Conservation (phyloP, 495 filamentous ascomycete genomes). For the Neurospora sp. region DNA sequence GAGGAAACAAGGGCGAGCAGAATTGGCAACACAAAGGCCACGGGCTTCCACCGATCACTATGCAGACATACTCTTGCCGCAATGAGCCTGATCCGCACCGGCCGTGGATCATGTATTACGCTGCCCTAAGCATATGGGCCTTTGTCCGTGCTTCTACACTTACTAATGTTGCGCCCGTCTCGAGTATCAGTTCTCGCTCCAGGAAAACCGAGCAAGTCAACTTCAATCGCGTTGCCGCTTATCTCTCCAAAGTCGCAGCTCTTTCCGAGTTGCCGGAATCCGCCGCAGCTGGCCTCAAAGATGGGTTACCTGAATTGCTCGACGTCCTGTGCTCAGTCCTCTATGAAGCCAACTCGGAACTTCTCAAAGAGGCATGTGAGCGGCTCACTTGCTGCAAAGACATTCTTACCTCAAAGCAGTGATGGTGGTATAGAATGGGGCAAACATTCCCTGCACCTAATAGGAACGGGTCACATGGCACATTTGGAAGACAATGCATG, state of each 20-base stretch:
- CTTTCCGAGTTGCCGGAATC: slow-evolving; percentile 27
- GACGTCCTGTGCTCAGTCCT: slow-evolving; percentile 31
- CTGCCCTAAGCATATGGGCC: slow-evolving; percentile 82
- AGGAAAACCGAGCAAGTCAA: slow-evolving; percentile 18
- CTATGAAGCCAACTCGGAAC: slow-evolving; percentile 32
- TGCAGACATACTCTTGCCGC: slow-evolving; percentile 58
- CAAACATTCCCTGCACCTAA: background rate
- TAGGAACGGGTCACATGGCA: background rate
- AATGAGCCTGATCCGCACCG: slow-evolving; percentile 84
- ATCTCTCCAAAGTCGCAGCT: slow-evolving; percentile 31
- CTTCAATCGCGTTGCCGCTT: slow-evolving; percentile 25
- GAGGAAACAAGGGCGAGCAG: slow-evolving; percentile 20
- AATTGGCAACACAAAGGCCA: slow-evolving; percentile 16
- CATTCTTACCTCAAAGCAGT: slow-evolving; percentile 15
- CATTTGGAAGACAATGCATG: background rate
- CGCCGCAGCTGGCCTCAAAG: slow-evolving; percentile 20
- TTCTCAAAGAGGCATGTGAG: slow-evolving; percentile 33
- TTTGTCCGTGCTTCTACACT: slow-evolving; percentile 60
- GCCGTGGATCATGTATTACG: slow-evolving; percentile 94
- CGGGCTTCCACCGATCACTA: slow-evolving; percentile 23
- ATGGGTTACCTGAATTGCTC: slow-evolving; percentile 33
- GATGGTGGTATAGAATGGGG: background rate
- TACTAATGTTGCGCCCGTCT: background rate
- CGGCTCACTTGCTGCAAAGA: slow-evolving; percentile 34
- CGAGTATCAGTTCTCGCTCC: slow-evolving; percentile 46